phyloP scores from a whole-genome alignment of 2,329 filamentous ascomycete species.

The Didymella keratinophila region DNA sequence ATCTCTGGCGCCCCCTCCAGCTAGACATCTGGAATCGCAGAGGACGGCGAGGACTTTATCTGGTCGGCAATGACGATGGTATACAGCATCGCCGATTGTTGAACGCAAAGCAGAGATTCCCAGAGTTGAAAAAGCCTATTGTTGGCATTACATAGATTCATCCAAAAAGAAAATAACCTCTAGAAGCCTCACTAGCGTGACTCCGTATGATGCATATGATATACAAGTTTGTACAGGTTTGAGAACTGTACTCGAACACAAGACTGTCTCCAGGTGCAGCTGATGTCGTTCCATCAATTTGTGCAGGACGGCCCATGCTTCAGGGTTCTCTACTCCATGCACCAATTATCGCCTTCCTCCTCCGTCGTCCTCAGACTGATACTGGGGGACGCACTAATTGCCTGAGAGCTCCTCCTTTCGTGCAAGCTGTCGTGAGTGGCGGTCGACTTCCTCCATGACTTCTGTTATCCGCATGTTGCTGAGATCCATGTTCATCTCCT shows the following conservation, averaged over 20 bases:
- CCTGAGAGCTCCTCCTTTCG: conserved; percentile 80
- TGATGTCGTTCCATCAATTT: neutral
- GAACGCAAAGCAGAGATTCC: neutral
- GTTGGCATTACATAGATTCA: conserved; percentile 29
- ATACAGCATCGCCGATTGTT: conserved; percentile 4
- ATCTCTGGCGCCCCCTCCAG: conserved; percentile 88
- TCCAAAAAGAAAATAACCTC: conserved; percentile 25
- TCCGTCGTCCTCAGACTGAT: neutral
- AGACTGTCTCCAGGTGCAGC: neutral
- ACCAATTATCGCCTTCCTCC: no score
- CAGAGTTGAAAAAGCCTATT: conserved; percentile 17
- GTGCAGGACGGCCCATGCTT: neutral
- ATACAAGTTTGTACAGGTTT: conserved; percentile 24
- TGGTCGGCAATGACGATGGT: neutral
- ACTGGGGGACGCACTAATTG: conserved; percentile 31
- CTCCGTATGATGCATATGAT: conserved; percentile 36
- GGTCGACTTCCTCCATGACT: conserved; percentile 85
- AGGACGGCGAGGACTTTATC: conserved; percentile 1
- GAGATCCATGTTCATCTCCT: conserved; percentile 83
- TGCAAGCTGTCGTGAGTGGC: conserved; percentile 83
- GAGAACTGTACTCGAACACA: neutral
- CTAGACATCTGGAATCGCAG: conserved; percentile 39
- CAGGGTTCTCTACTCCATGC: neutral
- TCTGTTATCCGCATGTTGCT: conserved; percentile 84
- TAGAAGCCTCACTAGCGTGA: conserved; percentile 28